phyloP scores from a whole-genome alignment of 1,284 basidiomycete species.

The Tremellales sp. region DNA sequence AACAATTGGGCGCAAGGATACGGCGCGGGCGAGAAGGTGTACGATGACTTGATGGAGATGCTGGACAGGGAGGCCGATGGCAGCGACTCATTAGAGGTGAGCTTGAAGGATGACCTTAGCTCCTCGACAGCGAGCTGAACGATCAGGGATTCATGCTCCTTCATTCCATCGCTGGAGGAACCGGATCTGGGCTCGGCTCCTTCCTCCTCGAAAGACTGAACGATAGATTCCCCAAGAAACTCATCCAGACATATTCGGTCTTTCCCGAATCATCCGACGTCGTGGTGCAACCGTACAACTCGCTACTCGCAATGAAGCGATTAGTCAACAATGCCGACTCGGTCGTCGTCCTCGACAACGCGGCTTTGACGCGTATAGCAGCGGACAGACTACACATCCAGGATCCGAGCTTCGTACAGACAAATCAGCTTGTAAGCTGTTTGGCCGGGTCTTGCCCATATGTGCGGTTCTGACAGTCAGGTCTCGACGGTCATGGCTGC shows the following conservation, averaged over 20 bases:
- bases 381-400: conserved; percentile 86
- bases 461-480: conserved; percentile 49
- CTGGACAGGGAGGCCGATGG: conserved; percentile 97
- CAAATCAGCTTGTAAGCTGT: conserved; percentile 76
- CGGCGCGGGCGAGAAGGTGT: conserved; percentile 80
- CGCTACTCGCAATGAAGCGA: conserved; percentile 85
- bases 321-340: conserved; percentile 95
- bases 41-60: conserved; percentile 99
- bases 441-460: not conserved
- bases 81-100: conserved; percentile 91
- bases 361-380: conserved; percentile 84
- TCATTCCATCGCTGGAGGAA: conserved; percentile 98
- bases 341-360: conserved; percentile 96
- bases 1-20: conserved; percentile 99
- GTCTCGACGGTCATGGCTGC: conserved; percentile 94
- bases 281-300: conserved; percentile 98
- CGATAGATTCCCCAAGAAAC: conserved; percentile 98
- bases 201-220: conserved; percentile 93
- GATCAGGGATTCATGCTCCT: conserved; percentile 93
- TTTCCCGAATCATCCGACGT: conserved; percentile 94
- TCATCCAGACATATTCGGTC: conserved; percentile 98
- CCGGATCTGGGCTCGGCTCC: conserved; percentile 95
- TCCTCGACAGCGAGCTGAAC: not conserved
- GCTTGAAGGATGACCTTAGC: conserved; percentile 16
- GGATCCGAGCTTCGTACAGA: conserved; percentile 89